Evolutionary conservation across 2,329 filamentous ascomycete genomes (phyloP), one percentile per base, ranked within the genome.

Genomic region (Aspergillus udagawae): DNA sequence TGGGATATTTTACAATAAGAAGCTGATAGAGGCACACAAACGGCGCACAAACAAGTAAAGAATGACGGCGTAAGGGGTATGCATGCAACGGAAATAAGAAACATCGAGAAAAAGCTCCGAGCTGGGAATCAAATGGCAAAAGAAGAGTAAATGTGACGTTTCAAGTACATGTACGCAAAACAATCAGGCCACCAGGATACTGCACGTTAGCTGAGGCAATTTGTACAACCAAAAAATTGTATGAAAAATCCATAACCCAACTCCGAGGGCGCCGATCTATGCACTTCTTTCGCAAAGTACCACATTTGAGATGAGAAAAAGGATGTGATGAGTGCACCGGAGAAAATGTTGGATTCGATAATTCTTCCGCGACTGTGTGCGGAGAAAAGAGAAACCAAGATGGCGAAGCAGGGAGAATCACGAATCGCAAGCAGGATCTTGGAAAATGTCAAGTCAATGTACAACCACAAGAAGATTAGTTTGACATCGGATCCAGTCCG

Each of bases 231-330:
- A 58, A 45, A 58, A 42, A 55, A 52, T 56, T 38, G 49, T 47
- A 41, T 41, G 49, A 56, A 56, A 53, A 57, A 65, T 49, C n/a
- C 44, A 52, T 54, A 58, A 57, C 52, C 41, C 54, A 54, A 69
- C 63, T 63, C 63, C 64, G 52, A 57, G 61, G 60, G 66, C 65
- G 64, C 65, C 65, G 63, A 56, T 29, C 51, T 47, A 70, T 70
- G 68, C 67, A 66, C 55, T 64, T 44, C 58, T 59, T 60, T 21
- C 35, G 41, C 48, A 52, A 44, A 28, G 32, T 23, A 53, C 51
- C 23, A 54, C 44, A 38, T 27, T 44, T 54, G 41, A 49, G 51
- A 52, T 20, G 25, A 51, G 2, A n/a, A 38, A 49, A 21, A 50
- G 49, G 44, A 23, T 17, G 21, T 27, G 49, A 25, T 4, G 17